Evolutionary conservation across 1,284 basidiomycete species (phyloP), one percentile per base, ranked within the genome.

Genomic region (Malassezia dermatis): DNA sequence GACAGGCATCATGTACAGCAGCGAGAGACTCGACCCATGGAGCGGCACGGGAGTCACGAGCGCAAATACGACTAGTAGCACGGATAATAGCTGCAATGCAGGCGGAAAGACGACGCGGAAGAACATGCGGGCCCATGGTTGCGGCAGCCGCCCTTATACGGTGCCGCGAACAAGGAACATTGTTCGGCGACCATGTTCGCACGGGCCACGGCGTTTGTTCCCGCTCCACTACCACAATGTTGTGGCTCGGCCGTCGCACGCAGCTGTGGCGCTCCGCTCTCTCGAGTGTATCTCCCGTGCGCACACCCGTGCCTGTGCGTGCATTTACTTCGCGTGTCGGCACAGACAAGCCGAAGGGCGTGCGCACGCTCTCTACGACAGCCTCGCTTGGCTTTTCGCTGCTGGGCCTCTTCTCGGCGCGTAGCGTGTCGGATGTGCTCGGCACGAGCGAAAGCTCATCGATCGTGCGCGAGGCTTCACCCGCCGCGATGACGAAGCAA

Each of bases 381-480:
- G 30, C 27, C 21, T 34, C 42, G 24, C 26, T 56, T 7, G 31
- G 48, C 12, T 45, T 44, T 6, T 56, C 54, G 26, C 26, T 56
- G 21, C 28, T 56, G 35, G 46, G 53, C 19, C 50, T 56, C 28
- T 45, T 56, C 32, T 50, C 30, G 17, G 45, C 26, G 21, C 13
- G 26, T 10, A 19, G 27, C 19, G 27, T 30, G 21, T 19, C 40
- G n/a, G 44, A 44, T 8, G 39, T 48, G 31, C 35, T 58, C 13
- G 40, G 56, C 39, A 53, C 49, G 34, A 44, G 39, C 11, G 51
- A 58, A 28, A 45, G 42, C 15, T 44, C 43, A 8, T 50, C 47
- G 19, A 52, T 57, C 15, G 8, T 57, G 46, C 55, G 55, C 21
- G 55, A 57, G 37, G 55, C 55, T 2, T 51, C 55, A 30, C 55